Evolutionary conservation across 2,329 filamentous ascomycete genomes (phyloP).

Genomic region (Fusarium pseudoanthophilum): DNA sequence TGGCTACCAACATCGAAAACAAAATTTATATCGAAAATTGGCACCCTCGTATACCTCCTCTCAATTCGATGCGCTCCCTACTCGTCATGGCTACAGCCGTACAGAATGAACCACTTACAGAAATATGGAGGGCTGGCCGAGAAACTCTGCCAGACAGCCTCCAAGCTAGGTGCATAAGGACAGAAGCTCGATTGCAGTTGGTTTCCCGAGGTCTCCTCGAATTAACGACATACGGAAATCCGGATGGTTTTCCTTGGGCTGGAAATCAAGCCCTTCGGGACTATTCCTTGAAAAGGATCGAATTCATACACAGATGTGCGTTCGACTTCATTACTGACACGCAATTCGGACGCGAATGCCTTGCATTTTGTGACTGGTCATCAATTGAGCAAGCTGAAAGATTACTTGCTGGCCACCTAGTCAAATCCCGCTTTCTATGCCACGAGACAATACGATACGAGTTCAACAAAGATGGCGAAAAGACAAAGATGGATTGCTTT

Average conservation of each 20-base stretch:
- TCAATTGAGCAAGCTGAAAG: fast-evolving
- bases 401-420: fast-evolving
- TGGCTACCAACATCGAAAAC: fast-evolving
- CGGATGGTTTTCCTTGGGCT: too few species aligned
- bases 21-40: too few species aligned
- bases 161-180: fast-evolving
- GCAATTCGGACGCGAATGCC: fast-evolving
- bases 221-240: too few species aligned
- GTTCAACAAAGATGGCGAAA: too few species aligned
- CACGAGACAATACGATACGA: fast-evolving
- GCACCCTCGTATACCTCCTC: too few species aligned
- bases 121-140: fast-evolving
- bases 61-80: not conserved
- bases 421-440: not conserved
- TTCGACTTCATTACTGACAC: not conserved
- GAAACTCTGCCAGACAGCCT: fast-evolving
- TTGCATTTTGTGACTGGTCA: not conserved
- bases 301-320: not conserved
- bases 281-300: fast-evolving
- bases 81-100: not conserved
- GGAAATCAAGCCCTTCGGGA: fast-evolving
- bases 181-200: fast-evolving
- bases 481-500: too few species aligned
- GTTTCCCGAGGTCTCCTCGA: not conserved
- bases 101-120: fast-evolving